phyloP scores from a whole-genome alignment of 73 alveolate genomes.

The Tetrahymena borealis region DNA sequence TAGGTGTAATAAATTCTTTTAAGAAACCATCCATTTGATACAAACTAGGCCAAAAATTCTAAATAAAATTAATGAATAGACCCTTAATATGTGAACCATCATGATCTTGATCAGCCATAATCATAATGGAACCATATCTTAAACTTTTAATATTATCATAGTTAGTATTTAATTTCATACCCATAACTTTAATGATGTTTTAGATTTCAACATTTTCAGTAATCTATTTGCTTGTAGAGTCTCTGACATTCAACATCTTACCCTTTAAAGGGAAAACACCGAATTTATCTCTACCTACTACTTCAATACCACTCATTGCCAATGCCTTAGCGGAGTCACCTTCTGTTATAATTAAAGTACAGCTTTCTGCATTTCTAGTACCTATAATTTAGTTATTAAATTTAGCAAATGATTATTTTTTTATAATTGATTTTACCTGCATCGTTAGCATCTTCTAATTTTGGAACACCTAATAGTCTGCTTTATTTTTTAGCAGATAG shows the following conservation, averaged over 20 bases:
- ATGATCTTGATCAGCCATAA: conserved; percentile 99
- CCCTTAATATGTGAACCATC: conserved; percentile 99
- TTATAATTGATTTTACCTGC: conserved; percentile 66
- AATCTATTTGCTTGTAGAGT: conserved; percentile 76
- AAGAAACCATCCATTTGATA: conserved; percentile 86
- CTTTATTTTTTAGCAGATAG: conserved; percentile 64
- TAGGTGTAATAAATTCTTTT: conserved; percentile 98
- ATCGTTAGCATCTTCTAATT: conserved; percentile 97
- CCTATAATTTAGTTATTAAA: conserved; percentile 27
- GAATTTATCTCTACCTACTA: conserved; percentile 95
- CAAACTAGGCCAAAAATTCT: conserved; percentile 97
- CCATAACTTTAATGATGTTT: conserved; percentile 91
- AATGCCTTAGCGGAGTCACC: conserved; percentile 99
- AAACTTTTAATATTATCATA: conserved; percentile 81
- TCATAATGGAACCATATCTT: conserved; percentile 97
- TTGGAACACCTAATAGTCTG: conserved; percentile 88
- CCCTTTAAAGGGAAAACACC: conserved; percentile 99
- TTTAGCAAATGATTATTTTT: conserved; percentile 12
- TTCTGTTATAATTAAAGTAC: conserved; percentile 96
- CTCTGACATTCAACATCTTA: conserved; percentile 96
- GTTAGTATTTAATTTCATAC: conserved; percentile 84
- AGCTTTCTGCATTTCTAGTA: conserved; percentile 46
- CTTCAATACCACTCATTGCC: conserved; percentile 98
- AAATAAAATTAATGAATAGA: conserved; percentile 92
- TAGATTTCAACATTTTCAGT: conserved; percentile 94